Evolutionary conservation across 192 early-diverging fungal species (phyloP), one percentile per base, ranked within the genome.

Genomic region (Piromyces finnis): DNA sequence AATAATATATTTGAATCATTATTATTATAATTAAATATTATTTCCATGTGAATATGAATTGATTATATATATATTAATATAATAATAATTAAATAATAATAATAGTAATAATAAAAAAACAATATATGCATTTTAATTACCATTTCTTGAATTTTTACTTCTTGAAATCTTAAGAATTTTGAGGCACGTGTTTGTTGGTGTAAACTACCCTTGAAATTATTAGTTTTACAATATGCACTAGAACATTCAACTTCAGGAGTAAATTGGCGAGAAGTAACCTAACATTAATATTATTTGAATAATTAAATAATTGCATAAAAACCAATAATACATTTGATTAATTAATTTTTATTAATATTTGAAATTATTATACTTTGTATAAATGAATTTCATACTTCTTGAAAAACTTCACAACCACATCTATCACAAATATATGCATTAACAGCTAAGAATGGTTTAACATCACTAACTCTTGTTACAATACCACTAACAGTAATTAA

Each of bases 381-480:
- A 22, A 22, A 22, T 26, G 9, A n/a, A 80, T 28, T 29, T 26
- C 14, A 90, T 78, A 97, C 93, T 86, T 95, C 94, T 87, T 99
- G 95, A 87, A 97, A 99, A 79, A 95, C 92, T 87, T 99, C 97
- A 84, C 92, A 86, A 29, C 97, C 96, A 86, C 97, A 99, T 59
- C 91, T 88, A 82, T 99, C 97, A 87, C 97, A 99, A 79, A 88
- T 89, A 86, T 95, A 94, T 12, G 94, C 92, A n/a, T 93, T 89
- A 30, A 99, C 95, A 30, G 91, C 88, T 41, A 94, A 88, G 79
- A 95, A 91, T 16, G 97, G 97, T 79, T 96, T 96, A 28, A 99
- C 95, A 80, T 97, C 95, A 27, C 91, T 92, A 29, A 96, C 95
- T 78, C 95, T 91, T 32, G 96, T 99, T 14, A 99, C 93, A 77